Evolutionary conservation across 2,329 filamentous ascomycete species (phyloP), one percentile per base, ranked within the genome.

Genomic region (Pestalotiopsis sp.): DNA sequence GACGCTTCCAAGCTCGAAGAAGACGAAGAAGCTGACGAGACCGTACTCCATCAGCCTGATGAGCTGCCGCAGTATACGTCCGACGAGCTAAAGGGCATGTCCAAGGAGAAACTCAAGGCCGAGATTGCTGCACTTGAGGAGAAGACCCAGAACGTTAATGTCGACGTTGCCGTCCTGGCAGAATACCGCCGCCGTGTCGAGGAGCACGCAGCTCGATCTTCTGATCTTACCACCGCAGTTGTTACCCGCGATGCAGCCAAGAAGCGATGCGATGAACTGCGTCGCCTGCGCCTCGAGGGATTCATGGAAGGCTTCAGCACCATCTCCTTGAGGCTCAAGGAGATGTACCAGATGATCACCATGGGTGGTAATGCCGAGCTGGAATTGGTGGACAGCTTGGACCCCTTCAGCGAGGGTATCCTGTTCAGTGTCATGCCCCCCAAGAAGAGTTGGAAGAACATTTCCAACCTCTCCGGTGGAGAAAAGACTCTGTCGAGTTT

Each of bases 301-400:
- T 99, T 99, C 87, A 98, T 98, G 95, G 94, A 97, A 78, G 96
- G 97, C 52, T 98, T 99, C 84, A 92, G 92, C 76, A 92, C 90
- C 71, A 99, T 99, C 80, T 98, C 95, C 1, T 86, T 98, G 27
- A 92, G 95, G 0, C 86, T 99, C 60, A 99, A 99, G 84, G 96
- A 99, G 78, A 99, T 99, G 96, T 99, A 99, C 83, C 96, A 99
- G 80, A 98, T 99, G 95, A 99, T 99, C 79, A 99, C 96, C 25
- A 98, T 99, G 94, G 96, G 96, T 70, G 96, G 96, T 68, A 99
- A 99, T 76, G 96, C 96, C 0, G 96, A 99, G 83, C 89, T 99
- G 13, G 97, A 99, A 80, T 90, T 99, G 27, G 96, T 99, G 56
- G 96, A 99, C 83, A 95, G 92, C 20, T 85, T 99, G 2, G 97